These are phyloP conservation scores for Plenodomus tracheiphilus DNA, from an alignment of 2,329 filamentous ascomycete genomes.

Conservation along the genomic window DNA sequence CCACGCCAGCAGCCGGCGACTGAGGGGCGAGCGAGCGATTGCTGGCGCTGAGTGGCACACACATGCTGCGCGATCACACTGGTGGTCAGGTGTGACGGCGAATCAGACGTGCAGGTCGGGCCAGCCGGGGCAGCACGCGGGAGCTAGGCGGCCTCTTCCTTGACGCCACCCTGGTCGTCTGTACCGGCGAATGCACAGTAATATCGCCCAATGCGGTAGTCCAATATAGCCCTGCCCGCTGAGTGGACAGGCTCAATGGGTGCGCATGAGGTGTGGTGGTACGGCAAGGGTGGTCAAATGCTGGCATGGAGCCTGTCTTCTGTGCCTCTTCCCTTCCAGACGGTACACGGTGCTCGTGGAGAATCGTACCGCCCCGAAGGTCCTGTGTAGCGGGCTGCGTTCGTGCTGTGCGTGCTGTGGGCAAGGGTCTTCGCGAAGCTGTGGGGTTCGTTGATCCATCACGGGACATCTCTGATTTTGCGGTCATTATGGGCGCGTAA, in stretches of 20 bases:
- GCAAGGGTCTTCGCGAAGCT: too few relatives aligned
- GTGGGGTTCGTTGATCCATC: background rate
- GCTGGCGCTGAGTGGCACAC: slow-evolving; percentile 39
- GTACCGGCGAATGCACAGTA: slow-evolving; percentile 12
- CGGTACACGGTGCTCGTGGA: background rate
- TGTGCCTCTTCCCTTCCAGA: background rate
- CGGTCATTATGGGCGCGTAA: slow-evolving; percentile 32
- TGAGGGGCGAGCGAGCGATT: slow-evolving; percentile 28
- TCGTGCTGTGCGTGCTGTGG: too few relatives aligned
- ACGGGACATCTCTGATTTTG: slow-evolving; percentile 18
- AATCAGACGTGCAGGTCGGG: slow-evolving; percentile 21
- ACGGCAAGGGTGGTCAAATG: slow-evolving; percentile 7
- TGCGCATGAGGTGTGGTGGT: slow-evolving; percentile 4
- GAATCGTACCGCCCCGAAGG: too few relatives aligned
- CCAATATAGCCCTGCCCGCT: slow-evolving; percentile 13
- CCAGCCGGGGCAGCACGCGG: slow-evolving; percentile 6
- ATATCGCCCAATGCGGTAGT: slow-evolving; percentile 17
- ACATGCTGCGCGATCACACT: slow-evolving; percentile 35
- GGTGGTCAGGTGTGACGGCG: slow-evolving; percentile 24
- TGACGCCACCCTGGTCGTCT: slow-evolving; percentile 12
- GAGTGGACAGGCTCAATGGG: slow-evolving; percentile 5
- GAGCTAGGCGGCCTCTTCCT: slow-evolving; percentile 21
- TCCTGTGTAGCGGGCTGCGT: background rate
- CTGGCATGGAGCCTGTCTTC: background rate
- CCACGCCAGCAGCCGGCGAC: slow-evolving; percentile 14